phyloP scores from a whole-genome alignment of 2,329 filamentous ascomycete genomes.

The Diatrype stigma region DNA sequence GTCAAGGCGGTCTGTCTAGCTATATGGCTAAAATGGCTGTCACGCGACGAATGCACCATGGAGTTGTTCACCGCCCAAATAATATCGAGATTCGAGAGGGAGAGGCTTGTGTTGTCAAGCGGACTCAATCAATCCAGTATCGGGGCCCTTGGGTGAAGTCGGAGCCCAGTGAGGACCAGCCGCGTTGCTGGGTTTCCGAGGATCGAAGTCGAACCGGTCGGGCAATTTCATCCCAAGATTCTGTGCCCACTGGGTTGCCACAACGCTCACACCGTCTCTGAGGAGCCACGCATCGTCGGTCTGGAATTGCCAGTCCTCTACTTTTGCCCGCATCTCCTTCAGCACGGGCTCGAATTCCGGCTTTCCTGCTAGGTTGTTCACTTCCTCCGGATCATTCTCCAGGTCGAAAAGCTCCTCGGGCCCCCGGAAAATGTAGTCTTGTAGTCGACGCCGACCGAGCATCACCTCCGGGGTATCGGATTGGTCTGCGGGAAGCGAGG shows the following conservation, averaged over 20 bases:
- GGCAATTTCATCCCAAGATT: constrained; percentile 23
- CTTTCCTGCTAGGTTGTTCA: constrained; percentile 35
- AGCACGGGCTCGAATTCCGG: constrained; percentile 27
- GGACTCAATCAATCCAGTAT: not conserved
- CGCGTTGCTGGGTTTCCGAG: constrained; percentile 8
- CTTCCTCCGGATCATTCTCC: constrained; percentile 39
- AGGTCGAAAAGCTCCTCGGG: constrained; percentile 45
- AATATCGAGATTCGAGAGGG: too few species aligned
- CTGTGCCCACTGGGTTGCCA: constrained; percentile 10
- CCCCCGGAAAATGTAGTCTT: constrained; percentile 38
- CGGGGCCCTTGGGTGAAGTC: not conserved
- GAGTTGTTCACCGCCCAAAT: too few species aligned
- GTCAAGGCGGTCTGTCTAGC: too few species aligned
- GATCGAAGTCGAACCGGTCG: constrained; percentile 25
- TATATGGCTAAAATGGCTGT: too few species aligned
- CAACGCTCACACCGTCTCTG: constrained; percentile 22
- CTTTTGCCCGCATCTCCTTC: constrained; percentile 22
- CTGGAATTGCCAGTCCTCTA: constrained; percentile 26
- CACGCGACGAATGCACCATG: too few species aligned
- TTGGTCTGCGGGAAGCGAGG: not conserved
- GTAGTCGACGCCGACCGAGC: constrained; percentile 36
- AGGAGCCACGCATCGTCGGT: constrained; percentile 26
- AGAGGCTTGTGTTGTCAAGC: too few species aligned
- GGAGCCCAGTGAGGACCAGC: not conserved
- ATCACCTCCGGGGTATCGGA: constrained; percentile 14